Evolutionary conservation across 2,329 filamentous ascomycete species (phyloP), one percentile per base, ranked within the genome.

Genomic region (Thelonectria blattea): DNA sequence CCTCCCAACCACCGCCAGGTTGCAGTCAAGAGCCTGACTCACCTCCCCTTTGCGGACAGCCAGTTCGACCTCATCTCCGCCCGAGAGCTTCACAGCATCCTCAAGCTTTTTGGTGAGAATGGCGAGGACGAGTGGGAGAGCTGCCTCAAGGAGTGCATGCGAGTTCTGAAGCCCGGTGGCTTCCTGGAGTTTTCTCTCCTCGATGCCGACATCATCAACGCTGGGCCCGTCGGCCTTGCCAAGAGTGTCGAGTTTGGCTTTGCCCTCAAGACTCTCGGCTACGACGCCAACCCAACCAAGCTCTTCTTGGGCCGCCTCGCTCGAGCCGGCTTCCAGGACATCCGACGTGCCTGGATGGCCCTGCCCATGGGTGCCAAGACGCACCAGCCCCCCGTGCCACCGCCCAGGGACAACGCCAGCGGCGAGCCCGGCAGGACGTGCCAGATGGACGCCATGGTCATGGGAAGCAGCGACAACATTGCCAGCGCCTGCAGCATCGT

Each of bases 41-140:
- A 86, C 61, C 85, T 99, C 2, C 95, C 95, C 1, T 99, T 98
- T 78, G 86, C 88, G 8, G 87, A 92, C 71, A 87, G 88, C 66
- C 88, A 93, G 74, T 99, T 99, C 71, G 94, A 98, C 71, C 87
- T 97, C 65, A 87, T 99, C 71, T 97, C 92, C 3, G 92, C 93
- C 1, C 90, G 94, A 37, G 91, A 93, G 58, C 84, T 99, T 49
- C 91, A 97, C 76, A 87, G 89, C 54, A 84, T 96, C 41, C 86
- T 99, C 69, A 95, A 94, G 76, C 87, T 89, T 41, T 82, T 84
- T 27, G 84, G 82, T 30, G 85, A 88, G 70, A 85, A 90, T 65
- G 84, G 85, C 42, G 81, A 87, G 60, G 92, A 98, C 71, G 94
- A 98, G 78, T 97, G 93, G 84, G 91, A 96, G 73, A 83, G 88